phyloP scores from a whole-genome alignment of 805 yeast species.

The Ogataea salicorniae region DNA sequence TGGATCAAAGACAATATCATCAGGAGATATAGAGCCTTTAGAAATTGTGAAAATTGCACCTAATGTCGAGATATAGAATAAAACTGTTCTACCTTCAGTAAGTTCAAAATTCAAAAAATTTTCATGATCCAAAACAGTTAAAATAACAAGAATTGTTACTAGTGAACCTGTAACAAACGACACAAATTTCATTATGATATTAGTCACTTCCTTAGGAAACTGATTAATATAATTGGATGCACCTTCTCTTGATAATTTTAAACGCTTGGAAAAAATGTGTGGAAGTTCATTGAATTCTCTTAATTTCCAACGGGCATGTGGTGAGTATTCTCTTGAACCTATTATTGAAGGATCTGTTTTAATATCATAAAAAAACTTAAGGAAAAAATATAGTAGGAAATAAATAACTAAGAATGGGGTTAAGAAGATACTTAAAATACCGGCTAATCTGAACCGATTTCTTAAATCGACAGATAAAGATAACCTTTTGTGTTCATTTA shows the following conservation, averaged over 20 bases:
- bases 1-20: constrained; percentile 77
- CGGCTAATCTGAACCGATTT: constrained; percentile 83
- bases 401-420: constrained; percentile 86
- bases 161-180: constrained; percentile 83
- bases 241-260: constrained; percentile 70
- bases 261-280: constrained; percentile 77
- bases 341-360: constrained; percentile 81
- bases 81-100: constrained; percentile 70
- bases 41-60: constrained; percentile 88
- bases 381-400: constrained; percentile 76
- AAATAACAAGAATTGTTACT: constrained; percentile 77
- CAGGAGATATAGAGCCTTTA: constrained; percentile 61
- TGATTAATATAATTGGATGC: constrained; percentile 84
- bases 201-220: constrained; percentile 77
- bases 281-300: constrained; percentile 91
- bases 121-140: constrained; percentile 82
- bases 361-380: constrained; percentile 89
- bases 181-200: constrained; percentile 50
- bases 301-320: constrained; percentile 91
- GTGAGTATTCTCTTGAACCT: constrained; percentile 84
- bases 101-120: constrained; percentile 85
- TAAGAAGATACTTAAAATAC: constrained; percentile 70
- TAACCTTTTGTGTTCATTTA: constrained; percentile 66
- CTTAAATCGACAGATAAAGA: constrained; percentile 62
- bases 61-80: constrained; percentile 82